A percentile compares a stretch with the other conserved stretches of the same genome.
phyloP scores from a whole-genome alignment of 345 rosid genomes.

The Eutrema heterophyllum region DNA sequence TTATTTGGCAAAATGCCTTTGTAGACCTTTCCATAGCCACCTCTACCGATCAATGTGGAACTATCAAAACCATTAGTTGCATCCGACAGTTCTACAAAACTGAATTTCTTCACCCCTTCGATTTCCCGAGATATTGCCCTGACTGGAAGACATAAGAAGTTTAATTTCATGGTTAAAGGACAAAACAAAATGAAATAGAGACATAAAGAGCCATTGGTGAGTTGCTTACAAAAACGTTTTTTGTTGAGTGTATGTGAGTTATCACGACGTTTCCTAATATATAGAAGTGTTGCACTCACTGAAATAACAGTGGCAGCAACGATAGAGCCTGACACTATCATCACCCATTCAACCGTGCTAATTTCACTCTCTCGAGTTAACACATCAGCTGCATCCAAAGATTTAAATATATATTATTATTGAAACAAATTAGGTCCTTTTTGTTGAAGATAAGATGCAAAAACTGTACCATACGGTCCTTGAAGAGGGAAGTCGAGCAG shows the following conservation, averaged over 20 bases:
- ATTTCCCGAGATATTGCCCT: conserved; percentile 18
- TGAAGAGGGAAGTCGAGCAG: conserved; percentile 70
- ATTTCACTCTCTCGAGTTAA: conserved; percentile 11
- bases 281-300: conserved; percentile 36
- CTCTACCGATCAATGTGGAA: conserved; percentile 67
- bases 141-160: conserved; percentile 42
- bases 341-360: conserved; percentile 42
- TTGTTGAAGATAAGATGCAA: not conserved
- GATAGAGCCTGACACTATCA: conserved; percentile 44
- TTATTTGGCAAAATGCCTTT: conserved; percentile 55
- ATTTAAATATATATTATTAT: not conserved
- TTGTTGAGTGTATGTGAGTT: conserved; percentile 36
- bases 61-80: conserved; percentile 65
- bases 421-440: not conserved
- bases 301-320: conserved; percentile 40
- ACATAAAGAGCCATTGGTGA: not conserved
- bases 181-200: not conserved
- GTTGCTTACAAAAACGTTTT: conserved; percentile 52
- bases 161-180: not conserved
- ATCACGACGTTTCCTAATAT: conserved; percentile 36
- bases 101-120: conserved; percentile 60
- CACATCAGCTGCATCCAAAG: not conserved
- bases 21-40: conserved; percentile 87
- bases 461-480: conserved; percentile 61
- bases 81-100: conserved; percentile 55